Evolutionary conservation across 1,139 yeast species (phyloP).

Genomic region (Keqinozyma sinolaborantium): DNA sequence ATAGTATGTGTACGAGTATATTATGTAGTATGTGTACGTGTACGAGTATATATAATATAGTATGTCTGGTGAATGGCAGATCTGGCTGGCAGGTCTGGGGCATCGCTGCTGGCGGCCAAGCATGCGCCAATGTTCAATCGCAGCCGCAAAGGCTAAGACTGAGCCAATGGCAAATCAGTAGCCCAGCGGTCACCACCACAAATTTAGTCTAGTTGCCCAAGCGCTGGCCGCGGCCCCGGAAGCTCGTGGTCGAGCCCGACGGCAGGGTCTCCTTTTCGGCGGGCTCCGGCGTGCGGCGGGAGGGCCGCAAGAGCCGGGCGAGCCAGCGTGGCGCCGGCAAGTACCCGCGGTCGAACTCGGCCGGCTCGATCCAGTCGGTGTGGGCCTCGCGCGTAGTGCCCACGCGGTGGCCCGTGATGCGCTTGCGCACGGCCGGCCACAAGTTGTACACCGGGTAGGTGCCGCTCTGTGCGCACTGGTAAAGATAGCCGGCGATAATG

Average conservation of each 20-base stretch:
- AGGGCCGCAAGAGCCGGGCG: constrained; percentile 29
- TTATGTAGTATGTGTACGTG: too few species aligned
- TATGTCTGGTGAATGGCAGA: too few species aligned
- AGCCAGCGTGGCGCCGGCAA: constrained; percentile 41
- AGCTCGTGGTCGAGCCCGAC: constrained; percentile 2
- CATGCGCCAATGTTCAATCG: too few species aligned
- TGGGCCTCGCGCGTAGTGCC: constrained; percentile 17
- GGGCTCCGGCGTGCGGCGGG: constrained; percentile 18
- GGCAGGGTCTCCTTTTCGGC: background rate
- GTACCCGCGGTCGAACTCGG: constrained; percentile 42
- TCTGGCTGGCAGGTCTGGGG: too few species aligned
- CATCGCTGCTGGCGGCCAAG: too few species aligned
- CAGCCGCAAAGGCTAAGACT: too few species aligned
- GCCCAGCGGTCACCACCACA: too few species aligned
- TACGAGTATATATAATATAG: too few species aligned
- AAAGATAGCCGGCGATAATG: constrained; percentile 51
- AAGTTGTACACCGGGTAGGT: constrained; percentile 46
- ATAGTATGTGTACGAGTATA: too few species aligned
- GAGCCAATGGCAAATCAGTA: too few species aligned
- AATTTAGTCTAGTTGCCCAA: constrained; percentile 4
- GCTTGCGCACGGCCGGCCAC: constrained; percentile 35
- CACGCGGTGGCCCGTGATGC: constrained; percentile 25
- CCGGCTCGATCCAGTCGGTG: constrained; percentile 25
- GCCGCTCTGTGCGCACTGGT: constrained; percentile 56
- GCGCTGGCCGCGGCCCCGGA: constrained; percentile 5